A percentile compares a stretch with the other conserved stretches of the same genome.
Evolutionary conservation across 768 basidiomycete genomes (phyloP).

Genomic region (Pisolithus orientalis): DNA sequence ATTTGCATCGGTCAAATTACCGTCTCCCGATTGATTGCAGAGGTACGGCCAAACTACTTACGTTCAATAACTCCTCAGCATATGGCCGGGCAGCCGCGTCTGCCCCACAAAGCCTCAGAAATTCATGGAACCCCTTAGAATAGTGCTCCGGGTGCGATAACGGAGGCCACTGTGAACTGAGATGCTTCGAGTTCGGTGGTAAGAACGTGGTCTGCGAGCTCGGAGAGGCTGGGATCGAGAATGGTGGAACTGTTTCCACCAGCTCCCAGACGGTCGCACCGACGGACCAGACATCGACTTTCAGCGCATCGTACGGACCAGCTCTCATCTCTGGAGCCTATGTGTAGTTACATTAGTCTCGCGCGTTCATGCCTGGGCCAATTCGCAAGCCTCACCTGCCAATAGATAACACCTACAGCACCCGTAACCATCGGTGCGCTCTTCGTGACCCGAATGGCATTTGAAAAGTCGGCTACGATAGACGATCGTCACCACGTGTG

Average conservation of each 20-base stretch:
- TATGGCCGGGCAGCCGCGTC: conserved; percentile 50
- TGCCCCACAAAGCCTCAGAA: conserved; percentile 60
- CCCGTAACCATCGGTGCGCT: conserved; percentile 49
- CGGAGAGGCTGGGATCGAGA: conserved; percentile 37
- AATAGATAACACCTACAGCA: conserved; percentile 66
- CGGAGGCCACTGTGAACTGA: conserved; percentile 62
- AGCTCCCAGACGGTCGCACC: conserved; percentile 84
- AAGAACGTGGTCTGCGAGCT: conserved; percentile 11
- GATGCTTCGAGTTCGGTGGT: conserved; percentile 36
- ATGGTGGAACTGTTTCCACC: conserved; percentile 70
- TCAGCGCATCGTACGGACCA: conserved; percentile 65
- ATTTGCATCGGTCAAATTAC: background rate
- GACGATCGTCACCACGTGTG: background rate
- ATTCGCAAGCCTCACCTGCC: conserved; percentile 49
- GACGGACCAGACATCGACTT: conserved; percentile 76
- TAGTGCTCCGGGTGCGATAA: conserved; percentile 52
- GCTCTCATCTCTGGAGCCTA: conserved; percentile 70
- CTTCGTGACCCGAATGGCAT: conserved; percentile 54
- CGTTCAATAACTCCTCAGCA: conserved; percentile 53
- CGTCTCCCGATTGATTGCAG: background rate
- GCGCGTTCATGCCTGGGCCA: background rate
- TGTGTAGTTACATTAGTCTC: background rate
- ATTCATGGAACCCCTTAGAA: conserved; percentile 67
- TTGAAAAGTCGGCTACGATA: conserved; percentile 70
- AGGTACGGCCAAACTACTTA: conserved; percentile 24